Conservation (phyloP, 1,284 basidiomycete genomes). For the Cryptococcus neoformans region DNA sequence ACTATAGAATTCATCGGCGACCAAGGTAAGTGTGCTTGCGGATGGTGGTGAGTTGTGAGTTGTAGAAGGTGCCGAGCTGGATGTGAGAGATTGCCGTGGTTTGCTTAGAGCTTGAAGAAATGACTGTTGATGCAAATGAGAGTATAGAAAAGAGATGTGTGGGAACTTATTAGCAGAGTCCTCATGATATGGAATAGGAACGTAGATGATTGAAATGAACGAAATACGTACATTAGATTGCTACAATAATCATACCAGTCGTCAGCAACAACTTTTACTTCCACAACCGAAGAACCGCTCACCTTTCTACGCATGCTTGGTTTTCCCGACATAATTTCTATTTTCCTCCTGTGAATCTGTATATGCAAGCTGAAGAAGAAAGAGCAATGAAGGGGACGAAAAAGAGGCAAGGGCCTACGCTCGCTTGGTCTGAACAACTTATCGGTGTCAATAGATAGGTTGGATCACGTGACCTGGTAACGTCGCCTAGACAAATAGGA, state of each 20-base stretch:
- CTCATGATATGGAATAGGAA: background rate
- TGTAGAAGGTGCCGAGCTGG: constrained; percentile 3
- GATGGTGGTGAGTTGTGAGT: constrained; percentile 7
- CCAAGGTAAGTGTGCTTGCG: constrained; percentile 1
- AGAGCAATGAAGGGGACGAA: no score
- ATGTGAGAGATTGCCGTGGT: constrained; percentile 11
- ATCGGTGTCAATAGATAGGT: no score
- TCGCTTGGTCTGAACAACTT: no score
- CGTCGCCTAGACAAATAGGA: no score
- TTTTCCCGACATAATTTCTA: constrained; percentile 8
- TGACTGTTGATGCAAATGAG: constrained; percentile 3
- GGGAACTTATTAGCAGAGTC: background rate
- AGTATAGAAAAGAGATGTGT: no score
- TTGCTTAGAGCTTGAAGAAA: constrained; percentile 20
- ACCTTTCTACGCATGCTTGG: constrained; percentile 21
- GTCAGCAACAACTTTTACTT: no score
- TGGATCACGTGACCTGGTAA: no score
- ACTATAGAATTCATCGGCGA: background rate
- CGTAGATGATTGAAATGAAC: background rate
- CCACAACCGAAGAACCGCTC: background rate
- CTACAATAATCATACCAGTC: constrained; percentile 1
- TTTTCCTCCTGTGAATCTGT: no score
- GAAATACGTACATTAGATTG: constrained; percentile 18
- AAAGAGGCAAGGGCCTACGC: no score
- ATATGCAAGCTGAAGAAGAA: no score